Conservation (phyloP, 345 rosid species). For the Corymbia maculata region DNA sequence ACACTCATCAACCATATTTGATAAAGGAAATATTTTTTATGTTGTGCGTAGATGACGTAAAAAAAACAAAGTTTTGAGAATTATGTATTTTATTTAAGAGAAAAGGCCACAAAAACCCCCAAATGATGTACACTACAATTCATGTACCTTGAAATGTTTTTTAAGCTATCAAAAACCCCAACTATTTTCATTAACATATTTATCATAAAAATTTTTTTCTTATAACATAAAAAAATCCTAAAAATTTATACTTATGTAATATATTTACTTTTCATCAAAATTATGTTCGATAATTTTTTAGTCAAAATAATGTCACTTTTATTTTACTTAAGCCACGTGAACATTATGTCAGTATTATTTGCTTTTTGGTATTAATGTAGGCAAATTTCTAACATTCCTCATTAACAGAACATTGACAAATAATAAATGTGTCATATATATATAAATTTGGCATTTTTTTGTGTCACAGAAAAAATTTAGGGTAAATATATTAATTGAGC, state of each 20-base stretch:
- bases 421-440: fast-evolving
- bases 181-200: too few species aligned
- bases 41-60: background rate
- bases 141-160: background rate
- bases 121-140: background rate
- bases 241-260: too few species aligned
- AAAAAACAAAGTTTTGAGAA: background rate
- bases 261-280: too few species aligned
- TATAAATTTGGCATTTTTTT: too few species aligned
- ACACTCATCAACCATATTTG: background rate
- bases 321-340: background rate
- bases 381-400: too few species aligned
- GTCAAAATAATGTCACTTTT: too few species aligned
- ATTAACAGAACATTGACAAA: fast-evolving
- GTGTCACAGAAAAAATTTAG: too few species aligned
- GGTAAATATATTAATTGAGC: background rate
- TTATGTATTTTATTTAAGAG: background rate
- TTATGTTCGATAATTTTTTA: too few species aligned
- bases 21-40: too few species aligned
- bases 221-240: too few species aligned
- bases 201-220: too few species aligned
- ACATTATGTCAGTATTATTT: fast-evolving
- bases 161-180: too few species aligned
- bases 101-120: background rate
- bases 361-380: fast-evolving